Evolutionary conservation across 2,329 filamentous ascomycete genomes (phyloP).

Genomic region (Fusarium pininemorale): DNA sequence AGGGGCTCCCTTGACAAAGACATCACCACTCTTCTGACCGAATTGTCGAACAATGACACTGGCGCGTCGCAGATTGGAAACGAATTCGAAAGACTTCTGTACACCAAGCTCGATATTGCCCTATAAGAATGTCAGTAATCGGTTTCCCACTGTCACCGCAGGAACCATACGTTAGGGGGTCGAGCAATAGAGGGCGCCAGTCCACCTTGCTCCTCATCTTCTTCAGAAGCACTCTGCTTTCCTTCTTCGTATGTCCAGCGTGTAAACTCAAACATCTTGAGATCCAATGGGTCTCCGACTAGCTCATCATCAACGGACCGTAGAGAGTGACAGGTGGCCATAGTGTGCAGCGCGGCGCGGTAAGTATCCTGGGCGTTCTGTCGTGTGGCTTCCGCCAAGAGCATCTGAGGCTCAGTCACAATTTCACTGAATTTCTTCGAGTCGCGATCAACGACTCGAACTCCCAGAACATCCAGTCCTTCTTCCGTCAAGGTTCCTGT

Average conservation of each 20-base stretch:
- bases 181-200: slow-evolving; percentile 89
- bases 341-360: slow-evolving; percentile 82
- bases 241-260: slow-evolving; percentile 93
- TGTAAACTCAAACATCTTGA: slow-evolving; percentile 99
- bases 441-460: slow-evolving; percentile 76
- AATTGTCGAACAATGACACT: slow-evolving; percentile 93
- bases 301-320: slow-evolving; percentile 87
- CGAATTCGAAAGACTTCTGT: slow-evolving; percentile 91
- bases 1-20: slow-evolving; percentile 96
- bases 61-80: slow-evolving; percentile 88
- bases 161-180: slow-evolving; percentile 69
- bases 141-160: slow-evolving; percentile 43
- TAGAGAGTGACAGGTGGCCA: slow-evolving; percentile 97
- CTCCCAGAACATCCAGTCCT: slow-evolving; percentile 90
- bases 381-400: slow-evolving; percentile 58
- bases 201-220: slow-evolving; percentile 78
- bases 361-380: slow-evolving; percentile 47
- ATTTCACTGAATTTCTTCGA: slow-evolving; percentile 77
- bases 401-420: slow-evolving; percentile 69
- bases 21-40: slow-evolving; percentile 81
- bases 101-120: slow-evolving; percentile 85
- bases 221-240: slow-evolving; percentile 69
- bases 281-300: slow-evolving; percentile 90
- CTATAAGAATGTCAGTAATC: slow-evolving; percentile 36
- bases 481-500: slow-evolving; percentile 98